A percentile compares a stretch with the other conserved stretches of the same genome.
Evolutionary conservation across 208 protist genomes (phyloP).

Genomic region (Leishmania tarentolae): DNA sequence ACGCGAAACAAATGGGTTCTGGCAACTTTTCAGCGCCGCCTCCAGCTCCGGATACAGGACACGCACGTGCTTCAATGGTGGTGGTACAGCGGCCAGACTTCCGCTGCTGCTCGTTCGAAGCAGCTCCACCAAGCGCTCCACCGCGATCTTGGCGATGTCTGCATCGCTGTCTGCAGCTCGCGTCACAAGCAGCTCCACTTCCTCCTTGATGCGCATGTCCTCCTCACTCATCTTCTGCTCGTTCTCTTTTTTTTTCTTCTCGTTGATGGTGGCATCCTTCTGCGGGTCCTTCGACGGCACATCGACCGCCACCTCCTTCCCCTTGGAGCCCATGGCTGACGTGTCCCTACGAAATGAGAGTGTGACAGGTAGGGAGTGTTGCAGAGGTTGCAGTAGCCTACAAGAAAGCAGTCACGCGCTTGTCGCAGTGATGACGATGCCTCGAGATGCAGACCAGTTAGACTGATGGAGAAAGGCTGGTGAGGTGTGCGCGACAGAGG

Average conservation of each 20-base stretch:
- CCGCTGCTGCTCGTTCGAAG: slow-evolving; percentile 95
- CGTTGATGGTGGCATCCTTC: slow-evolving; percentile 38
- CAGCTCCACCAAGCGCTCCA: slow-evolving; percentile 93
- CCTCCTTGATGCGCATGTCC: slow-evolving; percentile 93
- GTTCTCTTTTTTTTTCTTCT: slow-evolving; percentile 53
- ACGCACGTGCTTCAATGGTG: slow-evolving; percentile 99
- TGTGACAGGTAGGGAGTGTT: not conserved
- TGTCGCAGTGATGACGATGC: not conserved
- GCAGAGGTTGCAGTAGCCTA: not conserved
- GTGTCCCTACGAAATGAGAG: not conserved
- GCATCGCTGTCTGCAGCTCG: slow-evolving; percentile 76
- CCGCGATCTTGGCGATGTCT: slow-evolving; percentile 79
- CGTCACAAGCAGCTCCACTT: slow-evolving; percentile 94
- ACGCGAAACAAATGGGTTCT: slow-evolving; percentile 53
- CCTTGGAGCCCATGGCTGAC: slow-evolving; percentile 17
- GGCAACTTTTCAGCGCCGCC: slow-evolving; percentile 70
- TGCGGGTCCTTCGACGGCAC: slow-evolving; percentile 71
- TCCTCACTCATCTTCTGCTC: slow-evolving; percentile 91
- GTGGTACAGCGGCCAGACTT: slow-evolving; percentile 99
- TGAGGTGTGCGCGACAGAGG: not conserved
- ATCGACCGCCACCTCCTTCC: slow-evolving; percentile 54
- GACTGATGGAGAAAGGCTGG: not conserved
- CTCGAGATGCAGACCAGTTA: not conserved
- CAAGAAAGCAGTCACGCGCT: not conserved
- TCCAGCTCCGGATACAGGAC: slow-evolving; percentile 95